Evolutionary conservation across 106 monocot genomes (phyloP).

Genomic region (Apostasia shenzhenica): DNA sequence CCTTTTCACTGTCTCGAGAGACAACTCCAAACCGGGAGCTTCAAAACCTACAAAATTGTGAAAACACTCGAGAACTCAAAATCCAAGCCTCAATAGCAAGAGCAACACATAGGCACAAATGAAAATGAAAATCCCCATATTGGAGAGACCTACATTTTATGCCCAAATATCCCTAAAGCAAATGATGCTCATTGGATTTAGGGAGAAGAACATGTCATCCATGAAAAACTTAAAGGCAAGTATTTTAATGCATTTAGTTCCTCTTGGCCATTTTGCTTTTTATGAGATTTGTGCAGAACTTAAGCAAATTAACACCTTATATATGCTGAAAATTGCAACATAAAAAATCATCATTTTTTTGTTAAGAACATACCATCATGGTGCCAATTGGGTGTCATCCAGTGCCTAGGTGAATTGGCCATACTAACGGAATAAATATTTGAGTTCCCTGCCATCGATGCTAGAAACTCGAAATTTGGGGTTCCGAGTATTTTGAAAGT

Average conservation of each 20-base stretch:
- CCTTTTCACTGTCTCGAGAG: conserved; percentile 19
- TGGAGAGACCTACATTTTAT: no score
- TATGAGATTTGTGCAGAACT: background rate
- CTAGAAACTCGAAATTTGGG: background rate
- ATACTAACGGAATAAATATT: background rate
- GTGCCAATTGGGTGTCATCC: conserved; percentile 1
- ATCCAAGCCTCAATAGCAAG: background rate
- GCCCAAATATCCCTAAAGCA: no score
- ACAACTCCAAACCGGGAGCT: conserved; percentile 67
- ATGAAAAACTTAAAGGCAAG: background rate
- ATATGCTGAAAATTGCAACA: background rate
- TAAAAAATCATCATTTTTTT: background rate
- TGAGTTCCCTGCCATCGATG: conserved; percentile 5
- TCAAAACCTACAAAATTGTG: conserved; percentile 34
- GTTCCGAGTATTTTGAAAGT: background rate
- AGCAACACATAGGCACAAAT: background rate
- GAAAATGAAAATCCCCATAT: background rate
- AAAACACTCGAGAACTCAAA: background rate
- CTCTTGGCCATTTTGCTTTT: background rate
- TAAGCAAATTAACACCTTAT: background rate
- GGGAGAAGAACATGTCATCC: no score
- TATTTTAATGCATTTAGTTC: background rate
- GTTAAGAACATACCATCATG: conserved; percentile 8
- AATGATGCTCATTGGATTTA: no score
- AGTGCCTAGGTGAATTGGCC: background rate